Conservation (phyloP, 495 filamentous ascomycete species). For the Neurospora sp. region DNA sequence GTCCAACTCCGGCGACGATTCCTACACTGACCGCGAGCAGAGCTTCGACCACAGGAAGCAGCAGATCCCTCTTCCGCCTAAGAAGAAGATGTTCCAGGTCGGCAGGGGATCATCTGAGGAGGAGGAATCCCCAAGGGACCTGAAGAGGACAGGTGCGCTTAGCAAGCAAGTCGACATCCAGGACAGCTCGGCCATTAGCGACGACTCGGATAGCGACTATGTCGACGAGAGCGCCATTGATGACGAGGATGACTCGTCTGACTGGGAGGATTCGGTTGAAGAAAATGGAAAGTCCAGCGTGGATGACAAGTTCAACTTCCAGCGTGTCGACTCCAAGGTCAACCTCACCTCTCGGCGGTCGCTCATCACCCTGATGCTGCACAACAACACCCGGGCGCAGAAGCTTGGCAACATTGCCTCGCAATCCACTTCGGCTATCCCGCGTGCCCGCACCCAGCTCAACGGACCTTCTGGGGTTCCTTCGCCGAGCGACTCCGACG, state of each 20-base stretch:
- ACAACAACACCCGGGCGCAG: slow-evolving; percentile 52
- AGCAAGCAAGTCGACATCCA: slow-evolving; percentile 62
- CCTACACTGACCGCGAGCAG: slow-evolving; percentile 32
- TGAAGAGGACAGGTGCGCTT: slow-evolving; percentile 80
- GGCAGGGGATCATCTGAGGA: slow-evolving; percentile 71
- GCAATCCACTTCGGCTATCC: slow-evolving; percentile 70
- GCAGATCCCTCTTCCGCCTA: slow-evolving; percentile 35
- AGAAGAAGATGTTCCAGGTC: slow-evolving; percentile 69
- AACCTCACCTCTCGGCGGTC: slow-evolving; percentile 81
- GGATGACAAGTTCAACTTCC: slow-evolving; percentile 71
- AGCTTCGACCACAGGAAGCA: slow-evolving; percentile 40
- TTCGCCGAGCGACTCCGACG: slow-evolving; percentile 61
- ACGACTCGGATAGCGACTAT: slow-evolving; percentile 61
- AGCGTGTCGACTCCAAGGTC: slow-evolving; percentile 79
- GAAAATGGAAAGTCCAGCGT: slow-evolving; percentile 74
- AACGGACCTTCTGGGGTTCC: slow-evolving; percentile 62
- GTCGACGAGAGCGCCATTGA: slow-evolving; percentile 78
- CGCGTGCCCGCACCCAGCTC: slow-evolving; percentile 59
- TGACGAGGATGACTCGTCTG: slow-evolving; percentile 76
- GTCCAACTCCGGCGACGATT: slow-evolving; percentile 34
- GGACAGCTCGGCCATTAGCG: slow-evolving; percentile 50
- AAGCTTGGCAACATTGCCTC: slow-evolving; percentile 58
- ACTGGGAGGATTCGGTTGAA: slow-evolving; percentile 91
- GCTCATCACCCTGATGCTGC: slow-evolving; percentile 81
- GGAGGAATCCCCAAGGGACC: slow-evolving; percentile 61